Base-by-base conservation (phyloP, 2,329 filamentous ascomycete species). In the Alternaria hordeiaustralica region DNA sequence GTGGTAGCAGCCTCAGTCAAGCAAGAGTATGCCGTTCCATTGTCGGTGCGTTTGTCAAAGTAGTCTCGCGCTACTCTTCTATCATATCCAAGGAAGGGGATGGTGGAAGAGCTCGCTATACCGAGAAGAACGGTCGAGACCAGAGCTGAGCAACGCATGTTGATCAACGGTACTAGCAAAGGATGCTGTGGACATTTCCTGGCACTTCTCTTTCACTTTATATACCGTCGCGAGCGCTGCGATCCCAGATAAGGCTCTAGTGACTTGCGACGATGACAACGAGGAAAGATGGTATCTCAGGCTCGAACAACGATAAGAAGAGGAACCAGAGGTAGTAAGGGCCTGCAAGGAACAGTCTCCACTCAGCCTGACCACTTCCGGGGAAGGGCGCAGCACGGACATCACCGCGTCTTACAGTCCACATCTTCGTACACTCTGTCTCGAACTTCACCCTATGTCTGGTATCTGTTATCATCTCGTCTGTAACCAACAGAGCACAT, bases 11-110 rank as follows among this genome's bases (percentile, higher is more conserved):
- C 65, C 15, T 66, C 65, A 3, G 53, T 33, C 7, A 70, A 55
- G 51, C 69, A 74, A 15, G 64, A 66, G 8, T 50, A 20, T 9
- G 63, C 33, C 3, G 64, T 51, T 25, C 10, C 20, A 53, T 71
- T 74, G 28, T 58, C 50, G 10, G 33, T 53, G 13, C 68, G 64
- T 49, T 70, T 73, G 28, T 63, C 65, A 18, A 75, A 68, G 20
- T 54, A 55, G 41, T 71, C 68, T 28, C 61, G 65, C 6, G 73
- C 54, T 20, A 75, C 51, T 55, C 66, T 70, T 61, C 68, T 28
- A 26, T 72, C 70, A 25, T 74, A 71, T 15, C 70, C 71, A 10
- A 75, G 65, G 15, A 66, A 70, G 33, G 67, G 66, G 5, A 71
- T 36, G 15, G 61, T 60, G n/a, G 70, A 65, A 55, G 57, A 61